Evolutionary conservation across 2,329 filamentous ascomycete species (phyloP).

Genomic region (Didymellaceae sp.): DNA sequence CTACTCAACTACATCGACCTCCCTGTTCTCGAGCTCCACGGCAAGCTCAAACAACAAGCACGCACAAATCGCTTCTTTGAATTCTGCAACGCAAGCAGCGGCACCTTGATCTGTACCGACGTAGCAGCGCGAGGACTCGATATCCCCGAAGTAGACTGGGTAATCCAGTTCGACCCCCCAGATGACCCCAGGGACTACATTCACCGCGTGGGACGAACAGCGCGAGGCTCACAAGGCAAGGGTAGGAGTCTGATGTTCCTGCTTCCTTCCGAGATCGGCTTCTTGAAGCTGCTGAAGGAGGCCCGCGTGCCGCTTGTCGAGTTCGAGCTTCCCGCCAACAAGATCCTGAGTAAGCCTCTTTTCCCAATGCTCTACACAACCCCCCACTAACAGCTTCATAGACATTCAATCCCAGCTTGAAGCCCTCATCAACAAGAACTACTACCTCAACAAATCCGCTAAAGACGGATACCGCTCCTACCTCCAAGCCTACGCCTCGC

Average conservation of each 20-base stretch:
- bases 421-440: slow-evolving; percentile 92
- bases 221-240: slow-evolving; percentile 80
- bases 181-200: slow-evolving; percentile 75
- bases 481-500: slow-evolving; percentile 91
- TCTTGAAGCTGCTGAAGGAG: slow-evolving; percentile 88
- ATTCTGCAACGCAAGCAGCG: slow-evolving; percentile 84
- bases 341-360: slow-evolving; percentile 66
- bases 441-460: slow-evolving; percentile 89
- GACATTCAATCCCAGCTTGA: slow-evolving; percentile 79
- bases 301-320: slow-evolving; percentile 93
- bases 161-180: slow-evolving; percentile 87
- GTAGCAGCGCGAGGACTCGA: slow-evolving; percentile 94
- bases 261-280: slow-evolving; percentile 89
- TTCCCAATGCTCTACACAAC: neutral
- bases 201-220: slow-evolving; percentile 94
- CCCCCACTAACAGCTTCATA: slow-evolving; percentile 2
- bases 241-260: slow-evolving; percentile 92
- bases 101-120: slow-evolving; percentile 93
- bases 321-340: slow-evolving; percentile 91
- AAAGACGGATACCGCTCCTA: slow-evolving; percentile 85
- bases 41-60: slow-evolving; percentile 97
- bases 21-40: slow-evolving; percentile 83
- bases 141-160: slow-evolving; percentile 95
- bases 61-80: slow-evolving; percentile 99
- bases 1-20: slow-evolving; percentile 97